Conservation (phyloP, 192 early-diverging fungal genomes). For the Coemansia sp. region DNA sequence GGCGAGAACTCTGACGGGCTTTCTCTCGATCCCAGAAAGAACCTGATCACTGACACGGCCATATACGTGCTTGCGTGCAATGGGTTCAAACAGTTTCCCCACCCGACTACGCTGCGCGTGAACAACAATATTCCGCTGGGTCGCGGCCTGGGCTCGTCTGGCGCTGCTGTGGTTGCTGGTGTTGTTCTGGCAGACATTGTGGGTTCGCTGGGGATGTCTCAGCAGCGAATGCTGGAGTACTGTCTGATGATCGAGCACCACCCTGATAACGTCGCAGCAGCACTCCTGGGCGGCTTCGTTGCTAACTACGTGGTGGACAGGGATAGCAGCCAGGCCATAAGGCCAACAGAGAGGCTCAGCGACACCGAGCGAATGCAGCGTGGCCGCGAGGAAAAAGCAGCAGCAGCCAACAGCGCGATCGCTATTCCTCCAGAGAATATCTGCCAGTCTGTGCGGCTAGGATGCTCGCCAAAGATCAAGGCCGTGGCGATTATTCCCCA, state of each 20-base stretch:
- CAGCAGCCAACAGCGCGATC: conserved; percentile 15
- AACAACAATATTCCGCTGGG: conserved; percentile 94
- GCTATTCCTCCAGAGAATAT: conserved; percentile 62
- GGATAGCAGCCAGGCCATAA: conserved; percentile 26
- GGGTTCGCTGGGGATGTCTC: conserved; percentile 64
- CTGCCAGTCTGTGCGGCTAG: conserved; percentile 67
- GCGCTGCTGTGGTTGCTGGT: conserved; percentile 93
- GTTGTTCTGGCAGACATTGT: conserved; percentile 78
- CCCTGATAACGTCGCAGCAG: conserved; percentile 96
- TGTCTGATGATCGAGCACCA: conserved; percentile 93
- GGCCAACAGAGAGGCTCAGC: conserved; percentile 32
- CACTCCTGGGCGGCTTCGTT: conserved; percentile 92
- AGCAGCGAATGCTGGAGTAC: conserved; percentile 86
- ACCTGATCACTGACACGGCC: conserved; percentile 93
- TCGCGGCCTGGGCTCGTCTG: conserved; percentile 95
- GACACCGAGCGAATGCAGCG: conserved; percentile 14
- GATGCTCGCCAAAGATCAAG: conserved; percentile 69
- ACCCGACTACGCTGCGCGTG: conserved; percentile 68
- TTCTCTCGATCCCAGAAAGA: conserved; percentile 73
- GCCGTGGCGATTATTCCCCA: conserved; percentile 80
- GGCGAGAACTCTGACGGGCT: conserved; percentile 63
- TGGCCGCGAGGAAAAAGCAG: conserved; percentile 24
- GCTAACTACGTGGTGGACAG: conserved; percentile 76
- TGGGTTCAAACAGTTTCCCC: conserved; percentile 62
- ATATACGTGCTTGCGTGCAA: conserved; percentile 80